Base-by-base conservation (phyloP, 2,329 filamentous ascomycete species). In the Phaeosphaeriaceae sp. region DNA sequence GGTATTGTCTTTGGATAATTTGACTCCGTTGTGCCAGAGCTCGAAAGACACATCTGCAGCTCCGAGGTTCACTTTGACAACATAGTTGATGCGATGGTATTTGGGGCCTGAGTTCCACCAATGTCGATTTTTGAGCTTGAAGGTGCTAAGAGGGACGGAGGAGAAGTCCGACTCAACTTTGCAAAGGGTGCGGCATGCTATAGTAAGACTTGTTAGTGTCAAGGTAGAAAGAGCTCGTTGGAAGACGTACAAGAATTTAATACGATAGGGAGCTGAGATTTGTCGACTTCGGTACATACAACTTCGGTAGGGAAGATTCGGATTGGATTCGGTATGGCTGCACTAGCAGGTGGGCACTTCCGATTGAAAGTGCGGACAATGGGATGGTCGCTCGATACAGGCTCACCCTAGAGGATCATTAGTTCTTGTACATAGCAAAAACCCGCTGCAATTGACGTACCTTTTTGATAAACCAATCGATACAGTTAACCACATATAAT, bases 401-500 rank as follows among this genome's bases (percentile, higher is more conserved):
- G 51, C 26, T 63, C 51, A 17, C 58, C 56, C 58, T 63, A 2
- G 72, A 52, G 33, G 68, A 46, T 16, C 41, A 8, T 23, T 17
- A 4, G 12, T 12, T 17, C 11, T n/a, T 4, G 17, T 5, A n/a
- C 12, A 30, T n/a, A 16, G 6, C 20, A 12, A 6, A n/a, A 4
- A 3, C 26, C 15, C 9, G 12, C 5, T 7, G 15, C 11, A 28
- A 11, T 5, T 18, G 12, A 7, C 23, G 36, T 46, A 41, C 57
- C 42, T 59, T 50, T 42, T 64, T 70, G 11, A 74, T 63, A 42
- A 73, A 73, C 71, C 71, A 74, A 7, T 64, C 71, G 8, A 74
- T 64, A 8, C 63, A 66, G 23, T 73, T 50, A 32, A 63, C 56
- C n/a, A 74, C 56, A 39, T 74, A 74, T 12, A 58, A 18, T 30